Evolutionary conservation across 2,329 filamentous ascomycete genomes (phyloP).

Genomic region (Daldinia sp.): DNA sequence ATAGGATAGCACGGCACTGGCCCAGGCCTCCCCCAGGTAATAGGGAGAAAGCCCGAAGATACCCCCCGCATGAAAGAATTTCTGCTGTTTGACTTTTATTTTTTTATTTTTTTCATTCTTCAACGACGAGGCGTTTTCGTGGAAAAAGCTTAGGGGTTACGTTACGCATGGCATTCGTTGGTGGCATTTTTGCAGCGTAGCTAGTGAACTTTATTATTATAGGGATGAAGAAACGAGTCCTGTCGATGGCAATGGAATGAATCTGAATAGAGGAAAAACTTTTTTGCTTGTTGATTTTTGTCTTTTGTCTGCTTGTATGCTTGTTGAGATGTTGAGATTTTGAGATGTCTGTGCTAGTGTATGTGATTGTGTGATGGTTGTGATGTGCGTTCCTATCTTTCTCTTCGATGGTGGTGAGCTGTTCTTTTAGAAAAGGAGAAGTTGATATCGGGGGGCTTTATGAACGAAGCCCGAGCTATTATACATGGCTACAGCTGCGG

Average conservation of each 20-base stretch:
- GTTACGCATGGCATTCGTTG: not conserved
- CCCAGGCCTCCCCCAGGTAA: not conserved
- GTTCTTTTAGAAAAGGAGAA: not conserved
- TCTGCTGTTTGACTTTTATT: not conserved
- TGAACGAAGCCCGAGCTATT: too few relatives aligned
- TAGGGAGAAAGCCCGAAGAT: not conserved
- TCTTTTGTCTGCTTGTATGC: not conserved
- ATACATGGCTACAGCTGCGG: too few relatives aligned
- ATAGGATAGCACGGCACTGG: constrained; percentile 2
- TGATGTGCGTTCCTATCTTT: not conserved
- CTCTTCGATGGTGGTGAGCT: not conserved
- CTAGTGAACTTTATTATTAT: not conserved
- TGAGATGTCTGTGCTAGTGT: not conserved
- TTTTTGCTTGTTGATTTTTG: not conserved
- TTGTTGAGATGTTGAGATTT: not conserved
- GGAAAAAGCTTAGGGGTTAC: not conserved
- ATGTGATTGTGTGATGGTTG: not conserved
- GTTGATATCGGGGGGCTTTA: not conserved
- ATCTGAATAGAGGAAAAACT: not conserved
- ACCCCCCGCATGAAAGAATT: not conserved
- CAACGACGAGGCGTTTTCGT: not conserved
- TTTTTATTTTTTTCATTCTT: not conserved
- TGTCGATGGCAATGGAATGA: not conserved
- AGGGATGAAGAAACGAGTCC: not conserved
- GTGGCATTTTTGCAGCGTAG: not conserved